phyloP scores from a whole-genome alignment of 169 alveolate species.

The Cryptosporidium felis region DNA sequence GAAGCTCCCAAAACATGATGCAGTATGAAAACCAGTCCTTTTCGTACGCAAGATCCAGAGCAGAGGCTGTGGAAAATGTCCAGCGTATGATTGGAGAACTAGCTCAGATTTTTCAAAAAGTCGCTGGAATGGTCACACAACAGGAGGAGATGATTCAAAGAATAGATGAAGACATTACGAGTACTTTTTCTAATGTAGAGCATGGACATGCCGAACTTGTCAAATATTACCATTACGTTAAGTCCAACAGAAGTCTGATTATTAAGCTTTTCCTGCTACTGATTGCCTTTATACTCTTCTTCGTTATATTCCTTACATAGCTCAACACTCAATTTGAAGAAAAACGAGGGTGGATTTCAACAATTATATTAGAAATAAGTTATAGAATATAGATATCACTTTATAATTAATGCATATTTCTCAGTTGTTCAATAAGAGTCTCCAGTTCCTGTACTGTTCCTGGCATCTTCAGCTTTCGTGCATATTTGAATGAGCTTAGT shows the following conservation, averaged over 20 bases:
- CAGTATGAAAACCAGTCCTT: constrained; percentile 53
- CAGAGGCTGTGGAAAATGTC: constrained; percentile 77
- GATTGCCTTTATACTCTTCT: constrained; percentile 70
- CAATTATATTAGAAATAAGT: neutral
- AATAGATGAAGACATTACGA: constrained; percentile 66
- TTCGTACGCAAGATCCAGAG: constrained; percentile 63
- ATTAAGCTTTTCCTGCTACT: constrained; percentile 69
- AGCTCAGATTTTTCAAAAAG: constrained; percentile 75
- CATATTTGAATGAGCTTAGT: neutral
- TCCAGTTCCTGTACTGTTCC: constrained; percentile 17
- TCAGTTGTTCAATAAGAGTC: constrained; percentile 37
- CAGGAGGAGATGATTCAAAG: constrained; percentile 77
- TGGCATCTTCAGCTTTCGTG: constrained; percentile 8
- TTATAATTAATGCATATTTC: constrained; percentile 53
- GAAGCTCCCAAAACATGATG: constrained; percentile 14
- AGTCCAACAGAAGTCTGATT: constrained; percentile 74
- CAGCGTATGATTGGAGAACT: constrained; percentile 76
- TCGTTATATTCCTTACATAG: constrained; percentile 63
- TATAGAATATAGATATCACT: neutral
- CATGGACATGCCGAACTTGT: constrained; percentile 75
- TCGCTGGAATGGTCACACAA: constrained; percentile 75
- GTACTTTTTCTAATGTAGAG: constrained; percentile 36
- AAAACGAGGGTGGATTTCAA: neutral
- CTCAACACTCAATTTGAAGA: neutral
- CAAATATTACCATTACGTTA: constrained; percentile 67